Evolutionary conservation across 1,284 basidiomycete genomes (phyloP), one percentile per base, ranked within the genome.

Genomic region (Moesziomyces sp.): DNA sequence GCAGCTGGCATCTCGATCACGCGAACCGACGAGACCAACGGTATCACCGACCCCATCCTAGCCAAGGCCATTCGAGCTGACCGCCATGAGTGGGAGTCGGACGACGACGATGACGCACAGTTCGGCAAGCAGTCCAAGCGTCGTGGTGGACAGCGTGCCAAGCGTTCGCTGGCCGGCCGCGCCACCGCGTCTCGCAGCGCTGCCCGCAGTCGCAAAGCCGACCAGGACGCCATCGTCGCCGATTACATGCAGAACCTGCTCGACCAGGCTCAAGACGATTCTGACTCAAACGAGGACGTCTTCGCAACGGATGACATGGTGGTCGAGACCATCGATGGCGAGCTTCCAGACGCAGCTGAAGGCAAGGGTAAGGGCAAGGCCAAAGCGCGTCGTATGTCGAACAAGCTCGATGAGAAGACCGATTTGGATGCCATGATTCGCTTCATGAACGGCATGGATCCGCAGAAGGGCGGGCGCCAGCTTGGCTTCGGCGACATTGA

Each of bases 171-270:
- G 3, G 64, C 57, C n/a, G 47, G 48, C 43, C 56, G 55, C 16
- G 60, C 59, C 28, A 56, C 60, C 21, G 53, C 49, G 9, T 54
- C 52, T 9, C 68, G 58, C 48, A 48, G 54, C 47, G 54, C 58
- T 18, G 46, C 64, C 4, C 55, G 64, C 38, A 66, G 56, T 26
- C 70, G 67, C 14, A 62, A 75, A 40, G 63, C 58, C 1, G 60
- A 76, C 21, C 63, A 83, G 28, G 80, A 76, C 18, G 80, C 77
- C 8, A 74, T 82, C 19, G 47, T 83, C n/a, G 76, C 70, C 18
- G 81, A 83, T 40, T 83, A 81, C 60, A 78, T 82, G 61, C 70
- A 76, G 52, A 83, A 83, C 61, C 76, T 75, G 26, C 62, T 79
- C 59, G 53, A 59, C 34, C 68, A 67, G 21, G 57, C 62, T n/a